Conservation (phyloP, 2,329 filamentous ascomycete genomes). For the Xylaria sp. region DNA sequence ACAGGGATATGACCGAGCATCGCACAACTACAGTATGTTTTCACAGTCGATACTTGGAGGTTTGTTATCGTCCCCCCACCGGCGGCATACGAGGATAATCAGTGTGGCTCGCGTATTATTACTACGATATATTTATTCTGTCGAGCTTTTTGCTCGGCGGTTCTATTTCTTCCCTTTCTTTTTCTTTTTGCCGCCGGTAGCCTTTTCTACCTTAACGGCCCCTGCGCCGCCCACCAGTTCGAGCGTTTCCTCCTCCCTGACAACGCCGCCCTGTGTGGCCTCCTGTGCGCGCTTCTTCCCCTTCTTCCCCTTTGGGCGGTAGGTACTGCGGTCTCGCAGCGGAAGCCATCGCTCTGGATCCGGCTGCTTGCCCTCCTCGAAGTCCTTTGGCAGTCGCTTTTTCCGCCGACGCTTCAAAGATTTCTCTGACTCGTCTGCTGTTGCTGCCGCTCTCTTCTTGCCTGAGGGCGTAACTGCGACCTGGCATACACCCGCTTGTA, state of each 20-base stretch:
- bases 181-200: slow-evolving; percentile 54
- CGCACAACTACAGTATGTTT: too few relatives aligned
- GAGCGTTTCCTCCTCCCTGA: slow-evolving; percentile 76
- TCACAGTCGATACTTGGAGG: too few relatives aligned
- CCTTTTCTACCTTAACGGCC: slow-evolving; percentile 72
- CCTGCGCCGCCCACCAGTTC: slow-evolving; percentile 72
- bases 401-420: slow-evolving; percentile 65
- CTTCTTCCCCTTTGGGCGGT: slow-evolving; percentile 91
- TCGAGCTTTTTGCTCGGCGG: slow-evolving; percentile 13
- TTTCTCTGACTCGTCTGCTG: slow-evolving; percentile 55
- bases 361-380: slow-evolving; percentile 79
- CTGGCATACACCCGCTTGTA: slow-evolving; percentile 72
- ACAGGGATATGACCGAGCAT: too few relatives aligned
- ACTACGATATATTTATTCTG: not conserved
- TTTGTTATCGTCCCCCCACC: too few relatives aligned
- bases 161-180: slow-evolving; percentile 63
- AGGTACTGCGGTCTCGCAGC: slow-evolving; percentile 86
- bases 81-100: not conserved
- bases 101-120: slow-evolving; percentile 7
- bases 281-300: slow-evolving; percentile 84
- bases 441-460: slow-evolving; percentile 62
- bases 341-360: slow-evolving; percentile 96
- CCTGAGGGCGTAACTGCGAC: slow-evolving; percentile 55
- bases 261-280: slow-evolving; percentile 85
- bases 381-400: slow-evolving; percentile 74